phyloP scores from a whole-genome alignment of 495 filamentous ascomycete species.

The Hyaloscypha hepaticicola region DNA sequence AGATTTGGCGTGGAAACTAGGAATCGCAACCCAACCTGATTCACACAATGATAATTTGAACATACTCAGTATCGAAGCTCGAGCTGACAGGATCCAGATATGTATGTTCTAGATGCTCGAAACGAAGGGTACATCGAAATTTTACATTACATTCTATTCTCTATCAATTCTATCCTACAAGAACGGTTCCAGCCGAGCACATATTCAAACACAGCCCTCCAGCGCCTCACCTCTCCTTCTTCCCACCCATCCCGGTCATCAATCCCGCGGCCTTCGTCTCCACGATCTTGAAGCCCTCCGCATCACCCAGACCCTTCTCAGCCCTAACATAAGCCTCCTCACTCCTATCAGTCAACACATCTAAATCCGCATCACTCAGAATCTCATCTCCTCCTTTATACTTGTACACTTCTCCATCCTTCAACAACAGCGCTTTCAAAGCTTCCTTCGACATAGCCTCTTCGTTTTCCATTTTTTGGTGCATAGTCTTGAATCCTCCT shows the following conservation, averaged over 20 bases:
- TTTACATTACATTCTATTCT: too few species aligned
- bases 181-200: too few species aligned
- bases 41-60: too few species aligned
- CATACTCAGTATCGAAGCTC: too few species aligned
- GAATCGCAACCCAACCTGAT: too few species aligned
- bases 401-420: constrained; percentile 63
- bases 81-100: too few species aligned
- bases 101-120: too few species aligned
- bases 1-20: too few species aligned
- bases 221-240: neutral
- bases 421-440: constrained; percentile 57
- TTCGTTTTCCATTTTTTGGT: constrained; percentile 56
- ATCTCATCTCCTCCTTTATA: constrained; percentile 58
- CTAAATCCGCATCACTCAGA: constrained; percentile 73
- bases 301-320: constrained; percentile 66
- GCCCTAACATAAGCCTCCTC: constrained; percentile 81
- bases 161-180: too few species aligned
- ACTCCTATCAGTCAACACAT: constrained; percentile 78
- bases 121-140: too few species aligned
- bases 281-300: constrained; percentile 64
- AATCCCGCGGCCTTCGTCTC: constrained; percentile 56
- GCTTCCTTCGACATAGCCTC: constrained; percentile 57
- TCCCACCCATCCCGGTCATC: constrained; percentile 14
- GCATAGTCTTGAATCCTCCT: constrained; percentile 65
- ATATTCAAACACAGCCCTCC: too few species aligned